Percentiles rank a stretch among this genome's conserved stretches.
Evolutionary conservation across 2,329 filamentous ascomycete species (phyloP).

Genomic region (Scedosporium aurantiacum): DNA sequence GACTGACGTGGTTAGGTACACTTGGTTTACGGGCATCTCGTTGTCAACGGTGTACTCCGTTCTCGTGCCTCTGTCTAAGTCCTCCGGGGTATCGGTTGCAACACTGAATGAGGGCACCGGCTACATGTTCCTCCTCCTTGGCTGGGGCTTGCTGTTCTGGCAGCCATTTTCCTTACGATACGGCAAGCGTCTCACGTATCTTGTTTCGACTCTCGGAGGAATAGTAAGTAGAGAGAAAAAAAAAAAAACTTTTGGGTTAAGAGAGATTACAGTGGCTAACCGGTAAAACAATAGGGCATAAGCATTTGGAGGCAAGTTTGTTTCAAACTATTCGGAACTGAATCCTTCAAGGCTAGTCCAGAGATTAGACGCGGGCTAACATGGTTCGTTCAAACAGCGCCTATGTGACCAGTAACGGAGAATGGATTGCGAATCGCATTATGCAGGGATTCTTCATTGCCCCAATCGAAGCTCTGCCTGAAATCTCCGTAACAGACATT

Average conservation of each 20-base stretch:
- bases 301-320: slow-evolving; percentile 15
- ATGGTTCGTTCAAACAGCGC: slow-evolving; percentile 16
- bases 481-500: slow-evolving; percentile 32
- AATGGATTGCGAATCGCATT: slow-evolving; percentile 35
- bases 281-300: slow-evolving; percentile 9
- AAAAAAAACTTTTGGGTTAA: not conserved
- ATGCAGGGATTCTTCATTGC: slow-evolving; percentile 31
- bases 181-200: slow-evolving; percentile 36
- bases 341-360: not conserved
- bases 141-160: slow-evolving; percentile 40
- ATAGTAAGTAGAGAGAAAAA: slow-evolving; percentile 18
- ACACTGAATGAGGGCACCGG: slow-evolving; percentile 39
- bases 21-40: slow-evolving; percentile 28
- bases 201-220: slow-evolving; percentile 25
- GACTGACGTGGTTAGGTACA: slow-evolving; percentile 17
- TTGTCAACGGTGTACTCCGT: slow-evolving; percentile 27
- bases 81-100: slow-evolving; percentile 24
- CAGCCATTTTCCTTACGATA: slow-evolving; percentile 42
- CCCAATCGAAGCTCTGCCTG: slow-evolving; percentile 35
- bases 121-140: slow-evolving; percentile 39
- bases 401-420: slow-evolving; percentile 23
- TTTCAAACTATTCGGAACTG: not conserved
- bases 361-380: slow-evolving; percentile 7
- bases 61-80: slow-evolving; percentile 22
- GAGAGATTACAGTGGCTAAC: not conserved